These are phyloP conservation scores for Schizosaccharomyces versatilis DNA, from an alignment of 1,139 yeast genomes.

Conservation along the genomic window DNA sequence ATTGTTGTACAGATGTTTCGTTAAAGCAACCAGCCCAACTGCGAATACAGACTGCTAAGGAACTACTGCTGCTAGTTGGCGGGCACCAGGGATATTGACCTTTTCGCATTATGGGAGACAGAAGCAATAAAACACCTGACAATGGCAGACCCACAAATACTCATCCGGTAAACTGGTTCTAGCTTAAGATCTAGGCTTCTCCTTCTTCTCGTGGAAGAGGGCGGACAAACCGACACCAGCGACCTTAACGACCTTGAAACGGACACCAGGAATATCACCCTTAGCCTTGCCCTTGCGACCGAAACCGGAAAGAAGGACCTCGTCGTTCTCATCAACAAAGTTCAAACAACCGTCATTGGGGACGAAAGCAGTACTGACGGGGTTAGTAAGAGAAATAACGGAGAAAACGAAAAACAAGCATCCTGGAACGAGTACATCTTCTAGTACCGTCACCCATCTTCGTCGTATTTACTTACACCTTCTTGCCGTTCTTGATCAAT, in stretches of 20 bases:
- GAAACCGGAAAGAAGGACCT: slow-evolving; percentile 98
- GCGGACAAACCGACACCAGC: slow-evolving; percentile 99
- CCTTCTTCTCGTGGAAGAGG: slow-evolving; percentile 99
- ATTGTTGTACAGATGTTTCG: neutral
- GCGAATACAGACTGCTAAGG: neutral
- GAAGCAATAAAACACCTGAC: neutral
- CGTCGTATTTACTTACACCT: slow-evolving; percentile 29
- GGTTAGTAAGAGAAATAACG: neutral
- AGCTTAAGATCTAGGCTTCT: slow-evolving; percentile 95
- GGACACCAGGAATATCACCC: slow-evolving; percentile 31
- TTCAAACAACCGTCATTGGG: slow-evolving; percentile 99
- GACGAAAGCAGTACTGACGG: slow-evolving; percentile 72
- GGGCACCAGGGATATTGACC: neutral
- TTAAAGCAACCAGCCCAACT: neutral
- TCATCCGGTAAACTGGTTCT: neutral
- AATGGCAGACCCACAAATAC: too few relatives aligned
- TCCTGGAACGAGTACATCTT: too few relatives aligned
- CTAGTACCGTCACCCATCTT: neutral
- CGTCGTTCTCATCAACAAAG: slow-evolving; percentile 98
- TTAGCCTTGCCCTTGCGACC: slow-evolving; percentile 99
- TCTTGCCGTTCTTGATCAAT: slow-evolving; percentile 99
- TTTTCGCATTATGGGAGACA: neutral
- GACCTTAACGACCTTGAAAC: slow-evolving; percentile 48
- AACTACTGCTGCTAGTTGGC: neutral
- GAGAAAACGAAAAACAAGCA: too few relatives aligned